A percentile compares a stretch with the other conserved stretches of the same genome.
Conservation (phyloP, 192 early-diverging fungal species). For the Gamsiella multidivaricata region DNA sequence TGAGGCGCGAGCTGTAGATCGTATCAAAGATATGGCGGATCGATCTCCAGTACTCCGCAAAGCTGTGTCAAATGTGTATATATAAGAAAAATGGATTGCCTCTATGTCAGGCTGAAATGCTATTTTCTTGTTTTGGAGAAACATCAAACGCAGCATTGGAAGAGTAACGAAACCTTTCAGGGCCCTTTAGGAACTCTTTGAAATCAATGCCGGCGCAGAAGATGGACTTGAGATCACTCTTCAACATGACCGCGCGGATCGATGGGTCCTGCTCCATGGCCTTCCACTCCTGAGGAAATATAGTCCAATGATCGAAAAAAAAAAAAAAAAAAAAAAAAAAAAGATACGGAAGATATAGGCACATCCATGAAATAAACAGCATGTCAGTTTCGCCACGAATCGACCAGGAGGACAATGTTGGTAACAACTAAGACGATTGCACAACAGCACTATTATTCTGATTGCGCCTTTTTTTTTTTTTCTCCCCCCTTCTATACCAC, state of each 20-base stretch:
- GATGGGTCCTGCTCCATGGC: slow-evolving; percentile 51
- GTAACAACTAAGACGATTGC: no score
- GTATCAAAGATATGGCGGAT: slow-evolving; percentile 41
- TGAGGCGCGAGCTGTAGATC: slow-evolving; percentile 47
- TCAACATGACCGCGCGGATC: slow-evolving; percentile 33
- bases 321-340: not conserved
- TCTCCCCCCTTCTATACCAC: not conserved
- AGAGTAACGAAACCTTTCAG: slow-evolving; percentile 24
- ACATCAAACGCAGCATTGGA: not conserved
- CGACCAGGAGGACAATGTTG: no score
- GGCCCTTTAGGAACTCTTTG: slow-evolving; percentile 46
- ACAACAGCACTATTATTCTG: no score
- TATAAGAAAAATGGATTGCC: not conserved
- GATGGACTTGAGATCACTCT: slow-evolving; percentile 49
- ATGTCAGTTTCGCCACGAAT: not conserved
- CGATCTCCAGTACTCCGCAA: slow-evolving; percentile 36
- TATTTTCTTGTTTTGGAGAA: no score
- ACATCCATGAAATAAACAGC: no score
- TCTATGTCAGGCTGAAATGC: no score
- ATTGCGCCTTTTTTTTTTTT: no score
- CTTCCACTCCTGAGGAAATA: slow-evolving; percentile 35
- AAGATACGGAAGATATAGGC: not conserved
- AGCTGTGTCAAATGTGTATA: slow-evolving; percentile 20
- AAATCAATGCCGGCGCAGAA: slow-evolving; percentile 54
- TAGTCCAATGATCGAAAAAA: not conserved